phyloP scores from a whole-genome alignment of 2,329 filamentous ascomycete species.

The Colletotrichum liaoningense region DNA sequence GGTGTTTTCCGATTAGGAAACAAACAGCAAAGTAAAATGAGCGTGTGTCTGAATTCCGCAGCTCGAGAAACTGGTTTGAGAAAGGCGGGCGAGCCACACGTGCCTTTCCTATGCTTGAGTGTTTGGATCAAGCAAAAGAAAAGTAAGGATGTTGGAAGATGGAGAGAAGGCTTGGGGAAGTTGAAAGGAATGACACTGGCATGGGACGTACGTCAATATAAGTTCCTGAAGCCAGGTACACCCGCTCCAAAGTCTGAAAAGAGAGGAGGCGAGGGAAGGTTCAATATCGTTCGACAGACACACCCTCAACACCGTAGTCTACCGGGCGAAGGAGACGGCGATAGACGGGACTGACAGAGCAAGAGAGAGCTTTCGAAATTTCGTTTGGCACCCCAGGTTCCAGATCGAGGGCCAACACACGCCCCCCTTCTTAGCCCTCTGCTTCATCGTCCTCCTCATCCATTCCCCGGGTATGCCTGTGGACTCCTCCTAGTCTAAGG shows the following conservation, averaged over 20 bases:
- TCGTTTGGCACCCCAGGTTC: constrained; percentile 17
- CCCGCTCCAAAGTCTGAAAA: constrained; percentile 20
- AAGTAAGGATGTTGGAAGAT: constrained; percentile 3
- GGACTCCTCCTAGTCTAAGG: background rate
- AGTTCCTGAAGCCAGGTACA: constrained; percentile 35
- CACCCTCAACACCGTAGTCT: constrained; percentile 5
- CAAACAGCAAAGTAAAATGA: constrained; percentile 18
- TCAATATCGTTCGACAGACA: background rate
- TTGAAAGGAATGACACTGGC: constrained; percentile 26
- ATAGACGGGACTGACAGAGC: background rate
- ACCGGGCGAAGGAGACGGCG: constrained; percentile 6
- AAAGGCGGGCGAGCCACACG: background rate
- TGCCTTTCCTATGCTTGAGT: constrained; percentile 14
- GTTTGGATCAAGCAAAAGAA: background rate
- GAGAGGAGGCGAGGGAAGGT: constrained; percentile 27
- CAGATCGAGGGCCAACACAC: constrained; percentile 27
- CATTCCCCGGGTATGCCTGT: constrained; percentile 25
- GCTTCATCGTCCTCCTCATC: constrained; percentile 19
- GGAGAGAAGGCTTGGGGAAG: constrained; percentile 2
- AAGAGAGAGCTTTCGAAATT: background rate
- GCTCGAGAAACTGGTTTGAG: background rate
- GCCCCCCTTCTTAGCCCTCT: constrained; percentile 24
- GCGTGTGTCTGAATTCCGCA: constrained; percentile 21
- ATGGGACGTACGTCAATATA: constrained; percentile 37
- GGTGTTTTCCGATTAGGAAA: constrained; percentile 14